A percentile compares a stretch with the other conserved stretches of the same genome.
Conservation (phyloP, 2,329 filamentous ascomycete species). For the Pseudohalonectria lignicola region DNA sequence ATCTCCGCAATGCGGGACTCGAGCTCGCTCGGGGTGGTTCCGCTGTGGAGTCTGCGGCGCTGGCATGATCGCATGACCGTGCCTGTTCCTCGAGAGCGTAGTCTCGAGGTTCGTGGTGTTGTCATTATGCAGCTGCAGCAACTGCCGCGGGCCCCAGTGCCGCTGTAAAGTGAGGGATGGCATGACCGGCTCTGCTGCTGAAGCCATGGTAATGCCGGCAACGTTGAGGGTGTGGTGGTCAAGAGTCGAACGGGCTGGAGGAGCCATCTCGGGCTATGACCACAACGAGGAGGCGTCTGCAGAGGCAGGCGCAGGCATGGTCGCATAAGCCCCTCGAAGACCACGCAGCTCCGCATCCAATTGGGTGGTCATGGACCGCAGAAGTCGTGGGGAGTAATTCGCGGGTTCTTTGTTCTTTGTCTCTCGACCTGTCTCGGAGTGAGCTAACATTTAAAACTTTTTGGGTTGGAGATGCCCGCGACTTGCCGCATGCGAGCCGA, state of each 20-base stretch:
- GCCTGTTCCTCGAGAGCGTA: not conserved
- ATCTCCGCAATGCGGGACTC: constrained; percentile 59
- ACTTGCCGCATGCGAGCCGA: no score
- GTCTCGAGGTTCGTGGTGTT: not conserved
- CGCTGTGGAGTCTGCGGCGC: constrained; percentile 2
- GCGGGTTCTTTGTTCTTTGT: no score
- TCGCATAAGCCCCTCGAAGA: constrained; percentile 1
- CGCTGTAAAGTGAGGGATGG: not conserved
- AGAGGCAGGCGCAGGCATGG: constrained; percentile 1
- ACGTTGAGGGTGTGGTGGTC: no score
- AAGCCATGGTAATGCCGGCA: no score
- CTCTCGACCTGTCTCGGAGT: no score
- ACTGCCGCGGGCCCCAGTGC: no score
- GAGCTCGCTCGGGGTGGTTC: constrained; percentile 24
- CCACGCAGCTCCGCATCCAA: constrained; percentile 14
- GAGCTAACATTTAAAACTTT: no score
- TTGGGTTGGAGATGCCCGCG: no score
- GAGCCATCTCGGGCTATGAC: no score
- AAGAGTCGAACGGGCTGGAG: not conserved
- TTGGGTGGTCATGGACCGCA: constrained; percentile 7
- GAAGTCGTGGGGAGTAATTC: no score
- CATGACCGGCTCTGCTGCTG: no score
- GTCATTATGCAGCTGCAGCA: not conserved
- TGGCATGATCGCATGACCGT: no score
- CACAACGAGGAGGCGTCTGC: not conserved